A percentile compares a stretch with the other conserved stretches of the same genome.
Conservation (phyloP, 2,329 filamentous ascomycete genomes). For the Epichloe coenophiala region DNA sequence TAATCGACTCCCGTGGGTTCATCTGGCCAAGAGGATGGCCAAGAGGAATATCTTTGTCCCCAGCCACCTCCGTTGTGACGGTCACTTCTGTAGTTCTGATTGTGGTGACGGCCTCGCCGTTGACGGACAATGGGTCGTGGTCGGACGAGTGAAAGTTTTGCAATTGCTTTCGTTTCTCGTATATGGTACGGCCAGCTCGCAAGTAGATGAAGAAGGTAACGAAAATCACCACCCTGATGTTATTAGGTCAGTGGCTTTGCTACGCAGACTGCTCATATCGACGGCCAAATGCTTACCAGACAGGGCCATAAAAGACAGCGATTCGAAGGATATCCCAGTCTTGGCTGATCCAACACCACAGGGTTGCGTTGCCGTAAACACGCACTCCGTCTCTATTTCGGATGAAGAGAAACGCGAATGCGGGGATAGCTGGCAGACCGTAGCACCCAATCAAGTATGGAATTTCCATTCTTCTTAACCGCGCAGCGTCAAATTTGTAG, state of each 20-base stretch:
- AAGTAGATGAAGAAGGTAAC: conserved; percentile 53
- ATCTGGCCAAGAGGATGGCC: conserved; percentile 14
- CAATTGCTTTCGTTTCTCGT: conserved; percentile 50
- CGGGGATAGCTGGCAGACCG: conserved; percentile 56
- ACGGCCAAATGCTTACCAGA: conserved; percentile 35
- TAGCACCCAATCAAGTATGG: conserved; percentile 60
- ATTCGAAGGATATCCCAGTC: conserved; percentile 62
- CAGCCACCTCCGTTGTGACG: conserved; percentile 37
- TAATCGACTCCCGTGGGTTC: conserved; percentile 8
- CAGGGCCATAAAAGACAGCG: conserved; percentile 58
- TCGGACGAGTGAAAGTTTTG: conserved; percentile 38
- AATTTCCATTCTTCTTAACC: conserved; percentile 54
- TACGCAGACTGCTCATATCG: neutral
- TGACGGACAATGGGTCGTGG: conserved; percentile 24
- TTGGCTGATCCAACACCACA: conserved; percentile 69
- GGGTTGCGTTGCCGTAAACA: conserved; percentile 59
- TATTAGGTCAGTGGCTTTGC: neutral
- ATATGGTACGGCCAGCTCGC: conserved; percentile 53
- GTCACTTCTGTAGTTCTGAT: conserved; percentile 51
- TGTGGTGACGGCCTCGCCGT: conserved; percentile 31
- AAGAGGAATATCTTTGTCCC: conserved; percentile 11
- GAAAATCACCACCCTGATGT: conserved; percentile 42
- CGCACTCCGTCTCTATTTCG: conserved; percentile 33
- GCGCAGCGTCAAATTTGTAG: conserved; percentile 51
- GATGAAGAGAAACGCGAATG: conserved; percentile 54